Base-by-base conservation (phyloP, 345 rosid genomes). In the Eucalyptus pauciflora region DNA sequence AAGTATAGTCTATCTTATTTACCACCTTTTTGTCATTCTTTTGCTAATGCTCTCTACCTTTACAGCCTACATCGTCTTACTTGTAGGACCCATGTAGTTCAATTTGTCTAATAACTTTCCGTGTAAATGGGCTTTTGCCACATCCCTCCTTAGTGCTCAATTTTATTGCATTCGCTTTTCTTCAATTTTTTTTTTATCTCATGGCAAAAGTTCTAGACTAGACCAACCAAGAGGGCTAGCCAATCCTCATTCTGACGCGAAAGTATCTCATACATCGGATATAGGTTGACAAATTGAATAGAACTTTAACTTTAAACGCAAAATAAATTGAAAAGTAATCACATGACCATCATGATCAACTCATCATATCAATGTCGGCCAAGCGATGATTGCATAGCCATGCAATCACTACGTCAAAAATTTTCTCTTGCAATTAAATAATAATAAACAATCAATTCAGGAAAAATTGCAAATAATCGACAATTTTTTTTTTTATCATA, bases 21-120 rank as follows among this genome's bases (percentile, higher is more conserved):
- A 20, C 48, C 5, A 41, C 27, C 60, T 86, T 87, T 87, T 87
- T 45, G 17, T 48, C 83, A 22, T 76, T 67, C 56, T 46, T 56
- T 88, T 90, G 45, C 29, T 86, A 92, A 90, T 90, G 88, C 88
- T 83, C 85, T 87, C 88, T 48, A 87, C 67, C 92, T 89, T 91
- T 89, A 76, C 91, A 58, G 88, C 92, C 46, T 51, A 81, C 79
- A 52, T 86, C 18, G 90, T 62, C 86, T 52, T 60, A 45, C 37
- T 88, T 86, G 89, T 79, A 86, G 93, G 90, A 81, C 90, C 88
- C 43, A 10, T 41, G 83, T 20, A 41, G 48, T 37, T 12, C 83
- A 41, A 41, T 76, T 76, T 76, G 83, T 41, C 83, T 20, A 41
- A 67, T 29, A 46, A 87, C 52, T 87, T 79, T 62, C 54, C 79